These are phyloP conservation scores for Clathrus columnatus DNA, from an alignment of 768 basidiomycete genomes.

Conservation along the genomic window DNA sequence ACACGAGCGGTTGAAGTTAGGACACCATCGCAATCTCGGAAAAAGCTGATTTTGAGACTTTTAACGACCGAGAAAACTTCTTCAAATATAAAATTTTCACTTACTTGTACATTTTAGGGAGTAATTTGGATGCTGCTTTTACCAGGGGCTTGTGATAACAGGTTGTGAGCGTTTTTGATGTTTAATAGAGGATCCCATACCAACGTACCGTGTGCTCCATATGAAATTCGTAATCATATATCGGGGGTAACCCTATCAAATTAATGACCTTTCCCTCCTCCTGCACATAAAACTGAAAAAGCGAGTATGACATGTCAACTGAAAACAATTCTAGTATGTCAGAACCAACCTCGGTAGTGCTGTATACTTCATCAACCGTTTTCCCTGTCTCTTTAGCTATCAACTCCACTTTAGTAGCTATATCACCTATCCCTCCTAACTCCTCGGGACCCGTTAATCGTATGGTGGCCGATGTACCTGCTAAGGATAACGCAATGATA, in stretches of 20 bases:
- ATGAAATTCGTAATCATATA: neutral
- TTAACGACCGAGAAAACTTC: no score
- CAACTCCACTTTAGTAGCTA: neutral
- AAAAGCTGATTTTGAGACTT: neutral
- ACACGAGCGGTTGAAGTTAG: constrained; percentile 9
- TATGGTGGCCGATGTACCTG: neutral
- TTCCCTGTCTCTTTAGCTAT: neutral
- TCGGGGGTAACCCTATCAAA: neutral
- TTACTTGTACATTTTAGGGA: no score
- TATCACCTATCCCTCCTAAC: neutral
- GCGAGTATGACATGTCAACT: neutral
- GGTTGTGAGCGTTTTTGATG: neutral
- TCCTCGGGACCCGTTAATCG: neutral
- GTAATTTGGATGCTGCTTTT: no score
- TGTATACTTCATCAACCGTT: neutral
- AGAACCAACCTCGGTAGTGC: neutral
- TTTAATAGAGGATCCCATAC: neutral
- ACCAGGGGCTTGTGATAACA: no score
- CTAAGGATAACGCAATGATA: no score
- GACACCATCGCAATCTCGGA: constrained; percentile 13
- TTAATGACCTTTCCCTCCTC: neutral
- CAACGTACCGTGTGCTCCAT: neutral
- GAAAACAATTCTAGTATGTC: no score
- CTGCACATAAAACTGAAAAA: neutral
- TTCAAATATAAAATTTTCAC: no score